These are phyloP conservation scores for Syzygium malaccense DNA, from an alignment of 441 rosid genomes.

Conservation along the genomic window DNA sequence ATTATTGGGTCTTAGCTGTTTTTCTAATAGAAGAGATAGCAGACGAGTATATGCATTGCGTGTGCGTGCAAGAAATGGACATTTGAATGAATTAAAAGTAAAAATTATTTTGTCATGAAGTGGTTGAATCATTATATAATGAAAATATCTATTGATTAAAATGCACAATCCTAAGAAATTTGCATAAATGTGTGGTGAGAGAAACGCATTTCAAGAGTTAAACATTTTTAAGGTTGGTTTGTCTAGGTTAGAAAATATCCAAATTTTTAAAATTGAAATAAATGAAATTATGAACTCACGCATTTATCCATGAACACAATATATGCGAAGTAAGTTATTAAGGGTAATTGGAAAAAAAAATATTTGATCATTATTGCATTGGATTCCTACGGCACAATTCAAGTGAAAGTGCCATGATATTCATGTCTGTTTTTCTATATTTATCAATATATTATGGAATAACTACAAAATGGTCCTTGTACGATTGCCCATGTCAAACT, in stretches of 20 bases:
- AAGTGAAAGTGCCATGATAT: not conserved
- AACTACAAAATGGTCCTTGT: not conserved
- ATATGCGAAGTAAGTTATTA: not conserved
- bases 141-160: not conserved
- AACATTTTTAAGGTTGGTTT: not conserved
- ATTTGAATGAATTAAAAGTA: not conserved
- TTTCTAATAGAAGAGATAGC: not conserved
- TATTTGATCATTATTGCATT: too few relatives aligned
- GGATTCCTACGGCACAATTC: not conserved
- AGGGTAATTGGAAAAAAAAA: not conserved
- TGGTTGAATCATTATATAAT: not conserved
- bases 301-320: not conserved
- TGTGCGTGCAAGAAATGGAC: not conserved
- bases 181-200: not conserved
- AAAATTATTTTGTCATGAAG: not conserved
- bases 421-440: not conserved
- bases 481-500: not conserved
- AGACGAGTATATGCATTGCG: not conserved
- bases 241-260: not conserved
- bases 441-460: not conserved
- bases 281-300: not conserved
- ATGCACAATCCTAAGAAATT: not conserved
- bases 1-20: not conserved
- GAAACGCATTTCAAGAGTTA: not conserved
- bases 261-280: not conserved